Percentiles rank a stretch among this genome's conserved stretches.
Evolutionary conservation across 768 basidiomycete species (phyloP).

Genomic region (Rhodotorula toruloides): DNA sequence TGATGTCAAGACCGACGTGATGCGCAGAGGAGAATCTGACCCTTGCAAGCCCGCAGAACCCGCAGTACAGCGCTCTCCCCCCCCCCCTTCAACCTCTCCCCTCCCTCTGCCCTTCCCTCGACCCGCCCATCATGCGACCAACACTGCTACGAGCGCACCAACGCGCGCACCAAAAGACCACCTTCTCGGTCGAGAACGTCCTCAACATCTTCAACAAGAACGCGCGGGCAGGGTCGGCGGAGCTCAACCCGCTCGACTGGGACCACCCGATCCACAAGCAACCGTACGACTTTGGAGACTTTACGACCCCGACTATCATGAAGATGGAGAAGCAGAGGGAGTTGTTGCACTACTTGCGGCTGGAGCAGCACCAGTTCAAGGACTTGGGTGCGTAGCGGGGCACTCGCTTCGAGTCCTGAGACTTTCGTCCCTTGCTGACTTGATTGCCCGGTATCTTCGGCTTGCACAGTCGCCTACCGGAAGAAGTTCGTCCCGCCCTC

Average conservation of each 20-base stretch:
- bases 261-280: slow-evolving; percentile 7
- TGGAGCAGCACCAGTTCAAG: slow-evolving; percentile 80
- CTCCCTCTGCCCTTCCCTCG: not conserved
- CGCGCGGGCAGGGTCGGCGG: not conserved
- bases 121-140: not conserved
- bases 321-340: slow-evolving; percentile 69
- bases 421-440: not conserved
- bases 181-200: slow-evolving; percentile 1
- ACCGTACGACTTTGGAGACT: slow-evolving; percentile 30
- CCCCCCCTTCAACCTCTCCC: slow-evolving; percentile 3
- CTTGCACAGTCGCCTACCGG: slow-evolving; percentile 56
- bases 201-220: not conserved
- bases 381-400: slow-evolving; percentile 57
- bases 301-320: slow-evolving; percentile 49
- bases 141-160: not conserved
- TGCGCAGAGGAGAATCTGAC: too few species aligned
- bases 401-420: too few species aligned
- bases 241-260: slow-evolving; percentile 28
- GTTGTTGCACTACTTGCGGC: slow-evolving; percentile 67
- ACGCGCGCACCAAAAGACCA: not conserved
- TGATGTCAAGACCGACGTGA: too few species aligned
- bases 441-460: too few species aligned
- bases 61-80: too few species aligned
- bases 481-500: slow-evolving; percentile 71
- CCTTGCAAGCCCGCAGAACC: too few species aligned